Evolutionary conservation across 2,329 filamentous ascomycete genomes (phyloP), one percentile per base, ranked within the genome.

Genomic region (Dichotomopilus funicola): DNA sequence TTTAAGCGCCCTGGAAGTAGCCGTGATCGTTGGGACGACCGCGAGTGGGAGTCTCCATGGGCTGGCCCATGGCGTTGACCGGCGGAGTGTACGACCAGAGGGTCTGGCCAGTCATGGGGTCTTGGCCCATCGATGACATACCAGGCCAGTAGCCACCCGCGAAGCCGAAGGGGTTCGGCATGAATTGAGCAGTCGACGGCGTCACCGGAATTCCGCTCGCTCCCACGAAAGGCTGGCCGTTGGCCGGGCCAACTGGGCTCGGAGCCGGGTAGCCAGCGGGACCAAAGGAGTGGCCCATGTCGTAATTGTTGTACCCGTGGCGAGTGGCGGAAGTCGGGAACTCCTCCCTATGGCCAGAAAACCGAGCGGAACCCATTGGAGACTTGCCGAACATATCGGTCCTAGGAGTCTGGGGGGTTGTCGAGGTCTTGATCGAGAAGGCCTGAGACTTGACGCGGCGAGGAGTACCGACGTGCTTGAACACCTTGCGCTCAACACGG

Each of bases 401-500:
- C 33, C 36, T 47, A 1, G 56, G 56, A 35, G 56, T 58, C 52
- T 55, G 54, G 35, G 56, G 56, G 9, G 56, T 58, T 36, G 51
- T 6, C 3, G 54, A 36, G 19, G 49, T 34, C 27, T 12, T 37
- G 45, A 40, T 53, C 10, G 51, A 36, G 50, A 54, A 55, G 4
- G 59, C 54, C 49, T 55, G 49, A 5, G 56, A 59, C 49, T 56
- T 53, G 19, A 56, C 49, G 40, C 60, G 60, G 8, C 54, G 53
- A 3, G 58, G 56, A 1, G 50, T 55, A 33, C 31, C 34, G 3
- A 19, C 31, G 12, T 49, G 49, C 49, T 58, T 58, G 36, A 54
- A 53, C 10, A 54, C 34, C 60, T 63, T 63, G 7, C 59, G 51
- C 54, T 63, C 56, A 10, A 63, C 56, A 37, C 55, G 55, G 27